Evolutionary conservation across 805 yeast genomes (phyloP).

Genomic region (Candida mattraensis): DNA sequence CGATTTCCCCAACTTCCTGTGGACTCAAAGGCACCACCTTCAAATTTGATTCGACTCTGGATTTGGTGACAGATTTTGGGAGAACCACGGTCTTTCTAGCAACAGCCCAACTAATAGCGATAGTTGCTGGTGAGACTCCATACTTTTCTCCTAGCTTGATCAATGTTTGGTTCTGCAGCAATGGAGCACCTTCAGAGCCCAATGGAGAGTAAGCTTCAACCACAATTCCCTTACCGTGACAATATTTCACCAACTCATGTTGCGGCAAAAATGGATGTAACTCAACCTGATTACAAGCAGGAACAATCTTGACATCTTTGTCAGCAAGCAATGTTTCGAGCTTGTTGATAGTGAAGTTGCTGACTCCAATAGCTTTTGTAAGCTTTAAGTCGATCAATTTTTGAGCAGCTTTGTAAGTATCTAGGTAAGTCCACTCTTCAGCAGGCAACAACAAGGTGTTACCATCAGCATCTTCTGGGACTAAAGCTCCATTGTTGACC

Average conservation of each 20-base stretch:
- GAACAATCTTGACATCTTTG: constrained; percentile 51
- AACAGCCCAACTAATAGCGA: constrained; percentile 58
- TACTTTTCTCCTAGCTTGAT: constrained; percentile 45
- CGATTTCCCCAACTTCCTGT: constrained; percentile 37
- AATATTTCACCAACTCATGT: constrained; percentile 53
- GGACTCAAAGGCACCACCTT: constrained; percentile 34
- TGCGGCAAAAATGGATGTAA: constrained; percentile 74
- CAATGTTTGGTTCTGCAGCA: constrained; percentile 45
- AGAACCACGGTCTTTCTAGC: constrained; percentile 47
- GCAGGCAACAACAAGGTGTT: constrained; percentile 29
- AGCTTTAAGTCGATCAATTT: constrained; percentile 50
- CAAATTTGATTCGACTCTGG: constrained; percentile 38
- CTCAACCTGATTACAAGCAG: constrained; percentile 77
- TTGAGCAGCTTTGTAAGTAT: constrained; percentile 66
- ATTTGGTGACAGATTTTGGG: constrained; percentile 36
- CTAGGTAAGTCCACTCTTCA: constrained; percentile 40
- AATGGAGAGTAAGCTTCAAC: constrained; percentile 81
- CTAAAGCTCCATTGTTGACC: constrained; percentile 34
- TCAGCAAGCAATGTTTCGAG: constrained; percentile 49
- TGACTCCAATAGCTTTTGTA: constrained; percentile 71
- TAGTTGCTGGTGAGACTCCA: constrained; percentile 47
- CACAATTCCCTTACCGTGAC: constrained; percentile 51
- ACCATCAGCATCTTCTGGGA: constrained; percentile 40
- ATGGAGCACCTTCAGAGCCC: constrained; percentile 60
- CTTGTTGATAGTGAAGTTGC: constrained; percentile 63